phyloP scores from a whole-genome alignment of 306 rosid genomes.

The Castanea crenata region DNA sequence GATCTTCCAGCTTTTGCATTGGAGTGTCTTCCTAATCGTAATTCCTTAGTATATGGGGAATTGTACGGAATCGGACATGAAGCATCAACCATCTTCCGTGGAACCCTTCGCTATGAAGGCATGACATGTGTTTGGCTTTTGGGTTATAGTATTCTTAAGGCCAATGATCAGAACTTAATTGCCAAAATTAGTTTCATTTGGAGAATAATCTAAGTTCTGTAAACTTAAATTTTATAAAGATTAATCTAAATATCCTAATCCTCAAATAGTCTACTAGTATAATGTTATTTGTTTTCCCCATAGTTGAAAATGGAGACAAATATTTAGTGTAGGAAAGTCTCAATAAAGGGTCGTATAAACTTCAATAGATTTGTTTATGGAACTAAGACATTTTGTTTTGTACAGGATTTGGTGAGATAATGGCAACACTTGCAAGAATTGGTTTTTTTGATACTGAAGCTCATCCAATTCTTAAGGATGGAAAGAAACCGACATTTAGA shows the following conservation, averaged over 20 bases:
- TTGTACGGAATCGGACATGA: constrained; percentile 75
- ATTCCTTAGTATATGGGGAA: constrained; percentile 78
- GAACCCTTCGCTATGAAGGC: constrained; percentile 98
- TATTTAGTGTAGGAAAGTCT: not conserved
- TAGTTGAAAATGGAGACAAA: not conserved
- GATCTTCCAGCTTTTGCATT: constrained; percentile 93
- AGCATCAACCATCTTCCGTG: constrained; percentile 87
- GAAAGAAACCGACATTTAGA: constrained; percentile 53
- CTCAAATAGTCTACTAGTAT: not conserved
- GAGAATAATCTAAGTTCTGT: not conserved
- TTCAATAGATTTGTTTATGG: constrained; percentile 12
- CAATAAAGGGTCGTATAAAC: not conserved
- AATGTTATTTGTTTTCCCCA: not conserved
- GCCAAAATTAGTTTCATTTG: not conserved
- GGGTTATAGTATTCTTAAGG: not conserved
- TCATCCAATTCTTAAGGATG: constrained; percentile 56
- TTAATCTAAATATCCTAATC: not conserved
- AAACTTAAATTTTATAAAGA: not conserved
- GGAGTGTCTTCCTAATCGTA: constrained; percentile 87
- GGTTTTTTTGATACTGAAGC: constrained; percentile 63
- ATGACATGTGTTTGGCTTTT: constrained; percentile 25
- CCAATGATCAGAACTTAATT: constrained; percentile 6
- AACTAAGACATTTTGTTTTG: constrained; percentile 2
- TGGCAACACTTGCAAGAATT: constrained; percentile 78
- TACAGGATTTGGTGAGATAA: constrained; percentile 77